These are phyloP conservation scores for Selaginella tamariscina DNA, from an alignment of 75 land plant genomes.

Conservation along the genomic window DNA sequence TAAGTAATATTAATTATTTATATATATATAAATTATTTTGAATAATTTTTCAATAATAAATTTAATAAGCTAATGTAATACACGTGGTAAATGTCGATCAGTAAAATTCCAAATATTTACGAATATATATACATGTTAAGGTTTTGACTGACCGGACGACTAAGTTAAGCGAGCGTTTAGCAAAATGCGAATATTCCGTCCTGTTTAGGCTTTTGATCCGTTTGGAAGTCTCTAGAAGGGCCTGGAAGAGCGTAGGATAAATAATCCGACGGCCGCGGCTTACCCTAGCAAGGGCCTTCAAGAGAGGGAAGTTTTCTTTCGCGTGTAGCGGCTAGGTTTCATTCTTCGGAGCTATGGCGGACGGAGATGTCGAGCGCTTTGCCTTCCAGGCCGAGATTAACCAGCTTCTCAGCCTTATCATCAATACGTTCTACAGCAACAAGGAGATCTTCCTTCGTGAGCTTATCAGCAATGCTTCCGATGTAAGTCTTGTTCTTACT, in stretches of 20 bases:
- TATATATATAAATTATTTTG: no score
- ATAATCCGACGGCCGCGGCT: not conserved
- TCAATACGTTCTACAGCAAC: conserved; percentile 72
- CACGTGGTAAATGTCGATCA: no score
- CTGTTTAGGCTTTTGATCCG: no score
- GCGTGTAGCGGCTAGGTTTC: not conserved
- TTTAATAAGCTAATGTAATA: no score
- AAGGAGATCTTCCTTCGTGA: conserved; percentile 64
- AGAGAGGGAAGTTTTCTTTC: not conserved
- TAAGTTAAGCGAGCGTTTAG: no score
- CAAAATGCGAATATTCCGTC: no score
- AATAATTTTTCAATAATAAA: no score
- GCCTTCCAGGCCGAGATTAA: conserved; percentile 76
- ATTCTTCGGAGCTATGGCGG: conserved; percentile 12
- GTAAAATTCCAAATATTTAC: no score
- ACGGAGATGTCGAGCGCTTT: conserved; percentile 46
- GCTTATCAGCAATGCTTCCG: conserved; percentile 62
- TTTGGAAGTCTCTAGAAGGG: not conserved
- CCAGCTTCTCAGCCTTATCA: conserved; percentile 61
- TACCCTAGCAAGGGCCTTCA: not conserved
- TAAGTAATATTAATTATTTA: no score
- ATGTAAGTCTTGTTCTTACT: conserved; percentile 27
- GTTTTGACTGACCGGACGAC: no score
- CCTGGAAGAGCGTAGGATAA: not conserved
- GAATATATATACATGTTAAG: no score